Evolutionary conservation across 2,329 filamentous ascomycete genomes (phyloP), one percentile per base, ranked within the genome.

Genomic region (Trichoderma brevicompactum): DNA sequence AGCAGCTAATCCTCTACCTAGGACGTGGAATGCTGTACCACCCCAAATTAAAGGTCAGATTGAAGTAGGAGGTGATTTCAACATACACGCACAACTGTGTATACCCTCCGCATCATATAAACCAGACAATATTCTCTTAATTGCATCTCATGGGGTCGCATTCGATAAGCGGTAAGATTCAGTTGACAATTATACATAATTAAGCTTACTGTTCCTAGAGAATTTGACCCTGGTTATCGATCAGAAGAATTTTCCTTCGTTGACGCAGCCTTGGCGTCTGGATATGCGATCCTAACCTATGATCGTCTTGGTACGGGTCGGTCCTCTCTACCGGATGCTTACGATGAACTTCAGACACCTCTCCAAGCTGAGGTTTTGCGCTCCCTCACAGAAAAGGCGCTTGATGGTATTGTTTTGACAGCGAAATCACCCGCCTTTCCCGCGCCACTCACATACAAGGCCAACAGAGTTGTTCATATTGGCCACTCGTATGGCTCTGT

Each of bases 101-200:
- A 15, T 54, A 3, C 52, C 52, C 13, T 23, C 52, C 23, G 40
- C 36, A 23, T 36, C 52, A 19, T 17, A 36, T 9, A 54, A 54
- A 12, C 17, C 34, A 1, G 17, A 54, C 17, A 54, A 40, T 23
- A 54, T 34, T 23, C 36, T 40, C 10, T 13, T 54, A 0, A 54
- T 54, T 40, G 52, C 52, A n/a, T 54, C 52, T 40, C 52, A 54
- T 40, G 52, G 52, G 7, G 52, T 54, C 40, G 34, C 34, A 3
- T 40, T 54, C 12, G 15, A 34, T 23, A 54, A 54, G 2, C 10
- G 17, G 52, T 54, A 15, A 40, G 52, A 15, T 12, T 9, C 6
- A 13, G 6, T 7, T 13, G 10, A 2, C 5, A 13, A 2, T 13
- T 23, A 1, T n/a, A 5, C 23, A 23, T 38, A 0, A 7, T 7